These are phyloP conservation scores for Coprinopsis sp. DNA, from an alignment of 768 basidiomycete genomes.

Conservation along the genomic window DNA sequence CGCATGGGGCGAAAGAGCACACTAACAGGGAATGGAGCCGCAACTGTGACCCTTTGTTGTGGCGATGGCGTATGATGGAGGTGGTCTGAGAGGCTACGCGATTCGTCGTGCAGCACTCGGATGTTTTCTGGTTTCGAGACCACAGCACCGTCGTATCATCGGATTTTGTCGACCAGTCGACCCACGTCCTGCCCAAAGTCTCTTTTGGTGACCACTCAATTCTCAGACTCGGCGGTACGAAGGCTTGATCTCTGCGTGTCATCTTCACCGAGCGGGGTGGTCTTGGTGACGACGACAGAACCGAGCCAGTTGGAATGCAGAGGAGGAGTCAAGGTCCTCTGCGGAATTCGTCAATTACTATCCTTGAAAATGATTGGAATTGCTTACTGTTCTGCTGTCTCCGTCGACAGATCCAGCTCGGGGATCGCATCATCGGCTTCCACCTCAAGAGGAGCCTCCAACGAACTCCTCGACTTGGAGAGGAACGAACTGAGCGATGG, in stretches of 20 bases:
- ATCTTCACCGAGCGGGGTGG: constrained; percentile 37
- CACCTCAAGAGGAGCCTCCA: constrained; percentile 12
- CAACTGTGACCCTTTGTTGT: constrained; percentile 10
- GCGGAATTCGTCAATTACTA: constrained; percentile 5
- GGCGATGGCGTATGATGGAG: constrained; percentile 41
- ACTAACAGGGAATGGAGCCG: constrained; percentile 2
- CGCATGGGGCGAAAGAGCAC: constrained; percentile 5
- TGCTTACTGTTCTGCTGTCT: constrained; percentile 44
- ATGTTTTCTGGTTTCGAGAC: constrained; percentile 64
- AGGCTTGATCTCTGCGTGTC: constrained; percentile 31
- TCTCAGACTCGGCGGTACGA: constrained; percentile 28
- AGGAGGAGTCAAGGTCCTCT: constrained; percentile 17
- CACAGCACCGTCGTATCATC: constrained; percentile 50
- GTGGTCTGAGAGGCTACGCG: constrained; percentile 57
- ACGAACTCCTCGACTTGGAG: constrained; percentile 15
- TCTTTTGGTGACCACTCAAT: constrained; percentile 42
- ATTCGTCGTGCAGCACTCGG: constrained; percentile 61
- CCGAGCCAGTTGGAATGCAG: constrained; percentile 35
- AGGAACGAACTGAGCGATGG: constrained; percentile 39
- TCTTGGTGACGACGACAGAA: constrained; percentile 33
- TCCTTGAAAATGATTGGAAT: not conserved
- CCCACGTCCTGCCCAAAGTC: constrained; percentile 48
- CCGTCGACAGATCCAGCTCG: constrained; percentile 41
- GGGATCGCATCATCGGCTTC: constrained; percentile 11
- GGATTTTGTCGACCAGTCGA: constrained; percentile 52